Evolutionary conservation across 2,329 filamentous ascomycete species (phyloP), one percentile per base, ranked within the genome.

Genomic region (Neoascochyta sp.): DNA sequence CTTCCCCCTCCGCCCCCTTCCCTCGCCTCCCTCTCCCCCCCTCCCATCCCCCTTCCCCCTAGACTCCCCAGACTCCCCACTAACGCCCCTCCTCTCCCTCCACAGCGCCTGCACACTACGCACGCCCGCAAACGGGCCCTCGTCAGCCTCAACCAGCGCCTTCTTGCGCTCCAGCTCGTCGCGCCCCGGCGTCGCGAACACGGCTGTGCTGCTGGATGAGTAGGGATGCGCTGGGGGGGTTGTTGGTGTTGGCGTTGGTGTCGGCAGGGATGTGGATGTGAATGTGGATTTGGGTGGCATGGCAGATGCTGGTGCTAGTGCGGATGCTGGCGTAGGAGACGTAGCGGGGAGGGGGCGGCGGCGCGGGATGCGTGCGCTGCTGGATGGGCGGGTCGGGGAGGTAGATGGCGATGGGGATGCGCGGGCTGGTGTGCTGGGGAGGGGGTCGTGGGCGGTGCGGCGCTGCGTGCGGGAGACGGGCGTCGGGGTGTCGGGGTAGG

Each of bases 141-240:
- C 44, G n/a, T 52, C 50, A 8, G 17, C 27, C 16, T 45, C 47
- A 3, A 56, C 33, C 9, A 50, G 15, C 11, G 38, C 32, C 22
- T 47, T 53, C 28, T 56, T 56, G n/a, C 54, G 33, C 32, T 57
- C 54, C 22, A 56, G 20, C 28, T 57, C 54, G n/a, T 57, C 54
- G n/a, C 54, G 27, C 2, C 54, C 54, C 0, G 47, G 51, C n/a
- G 50, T 57, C 3, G 39, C 41, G 30, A 57, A 55, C 9, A 53
- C 35, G 8, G n/a, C 30, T 39, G 13, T 33, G 34, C 9, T 33
- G 36, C 8, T 34, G 29, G 3, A 43, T 44, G 9, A 27, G 20
- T 5, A 24, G 18, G 7, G 31, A 34, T 1, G 20, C 22, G 14
- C 24, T 34, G 5, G 19, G 18, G 15, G 1, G 31, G 24, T 8